Evolutionary conservation across 2,329 filamentous ascomycete species (phyloP).

Genomic region (Monascus ruber): DNA sequence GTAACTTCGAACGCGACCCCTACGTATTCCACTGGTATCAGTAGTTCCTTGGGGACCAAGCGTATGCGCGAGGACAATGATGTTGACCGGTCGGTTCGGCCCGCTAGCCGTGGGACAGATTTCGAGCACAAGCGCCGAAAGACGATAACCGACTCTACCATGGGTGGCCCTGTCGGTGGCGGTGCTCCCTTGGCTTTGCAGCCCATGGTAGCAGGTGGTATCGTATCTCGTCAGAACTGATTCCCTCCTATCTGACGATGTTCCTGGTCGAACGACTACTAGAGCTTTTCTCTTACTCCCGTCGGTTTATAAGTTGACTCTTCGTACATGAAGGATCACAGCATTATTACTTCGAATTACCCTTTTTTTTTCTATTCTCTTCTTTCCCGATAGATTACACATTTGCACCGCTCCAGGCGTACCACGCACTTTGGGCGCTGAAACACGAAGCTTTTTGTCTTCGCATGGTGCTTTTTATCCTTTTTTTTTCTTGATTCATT

Average conservation of each 20-base stretch:
- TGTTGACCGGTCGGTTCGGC: constrained; percentile 53
- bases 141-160: constrained; percentile 53
- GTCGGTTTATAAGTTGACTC: neutral
- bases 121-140: constrained; percentile 66
- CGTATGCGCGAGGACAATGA: constrained; percentile 38
- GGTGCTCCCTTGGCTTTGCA: constrained; percentile 29
- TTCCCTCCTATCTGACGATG: neutral
- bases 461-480: no score
- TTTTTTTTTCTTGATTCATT: no score
- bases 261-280: neutral
- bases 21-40: constrained; percentile 47
- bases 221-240: constrained; percentile 30
- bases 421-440: neutral
- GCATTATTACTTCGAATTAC: constrained; percentile 1
- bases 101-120: constrained; percentile 48
- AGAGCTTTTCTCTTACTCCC: neutral
- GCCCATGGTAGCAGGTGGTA: constrained; percentile 33
- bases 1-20: constrained; percentile 52
- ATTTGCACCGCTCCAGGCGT: neutral
- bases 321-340: neutral
- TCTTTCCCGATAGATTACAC: constrained; percentile 11
- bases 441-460: no score
- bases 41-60: constrained; percentile 40
- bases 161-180: constrained; percentile 33
- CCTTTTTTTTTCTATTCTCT: constrained; percentile 4